These are phyloP conservation scores for Thalassiosira mediterranea DNA, from an alignment of 352 stramenopile species.

Conservation along the genomic window DNA sequence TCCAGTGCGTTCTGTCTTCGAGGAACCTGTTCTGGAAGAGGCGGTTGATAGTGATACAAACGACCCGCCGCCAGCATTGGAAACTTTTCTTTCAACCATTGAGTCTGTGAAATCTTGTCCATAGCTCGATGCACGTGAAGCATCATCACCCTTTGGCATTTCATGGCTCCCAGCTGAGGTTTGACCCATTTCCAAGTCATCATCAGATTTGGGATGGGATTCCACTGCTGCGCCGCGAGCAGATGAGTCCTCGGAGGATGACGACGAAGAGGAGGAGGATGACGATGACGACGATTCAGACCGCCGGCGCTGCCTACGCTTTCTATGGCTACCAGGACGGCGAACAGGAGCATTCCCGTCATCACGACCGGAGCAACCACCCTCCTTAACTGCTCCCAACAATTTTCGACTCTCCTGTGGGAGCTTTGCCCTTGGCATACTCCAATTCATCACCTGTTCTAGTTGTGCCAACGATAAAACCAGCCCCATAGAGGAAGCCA, in stretches of 20 bases:
- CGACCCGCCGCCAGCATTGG: too few species aligned
- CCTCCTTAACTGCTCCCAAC: neutral
- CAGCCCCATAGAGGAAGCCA: constrained; percentile 35
- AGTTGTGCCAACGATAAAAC: constrained; percentile 35
- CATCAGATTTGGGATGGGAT: too few species aligned
- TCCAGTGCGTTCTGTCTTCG: too few species aligned
- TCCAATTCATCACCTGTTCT: constrained; percentile 21
- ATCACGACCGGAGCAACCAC: too few species aligned
- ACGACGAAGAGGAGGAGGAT: constrained; percentile 30
- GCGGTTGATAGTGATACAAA: too few species aligned
- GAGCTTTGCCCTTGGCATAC: constrained; percentile 4
- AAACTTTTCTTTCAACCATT: too few species aligned
- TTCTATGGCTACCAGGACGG: neutral
- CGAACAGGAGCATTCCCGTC: too few species aligned
- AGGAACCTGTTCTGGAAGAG: too few species aligned
- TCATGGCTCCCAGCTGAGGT: too few species aligned
- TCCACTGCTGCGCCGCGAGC: too few species aligned
- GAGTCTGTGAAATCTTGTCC: neutral
- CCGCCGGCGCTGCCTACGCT: neutral
- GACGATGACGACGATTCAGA: constrained; percentile 10
- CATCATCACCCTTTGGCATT: too few species aligned
- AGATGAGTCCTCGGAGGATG: constrained; percentile 15
- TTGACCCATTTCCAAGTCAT: too few species aligned
- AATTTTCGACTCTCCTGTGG: neutral
- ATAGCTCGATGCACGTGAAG: constrained; percentile 6